Evolutionary conservation across 495 filamentous ascomycete species (phyloP), one percentile per base, ranked within the genome.

Genomic region (Hypoxylon subgilvum): DNA sequence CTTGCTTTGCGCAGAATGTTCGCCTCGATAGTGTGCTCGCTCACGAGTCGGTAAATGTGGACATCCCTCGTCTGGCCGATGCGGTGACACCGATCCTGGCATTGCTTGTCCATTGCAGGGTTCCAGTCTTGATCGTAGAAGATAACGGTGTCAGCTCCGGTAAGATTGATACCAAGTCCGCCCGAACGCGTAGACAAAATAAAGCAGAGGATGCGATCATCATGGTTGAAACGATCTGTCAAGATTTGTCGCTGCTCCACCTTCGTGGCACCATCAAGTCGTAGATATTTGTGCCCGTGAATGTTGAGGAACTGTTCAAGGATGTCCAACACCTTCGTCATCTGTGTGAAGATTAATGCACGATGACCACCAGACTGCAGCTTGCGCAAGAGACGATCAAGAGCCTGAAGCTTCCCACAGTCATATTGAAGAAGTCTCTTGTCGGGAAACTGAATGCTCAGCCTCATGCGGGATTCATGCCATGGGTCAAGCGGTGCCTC

Each of bases 111-210:
- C 95, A 99, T 99, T 8, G 95, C 95, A 0, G 95, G 95, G 63
- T 99, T 99, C 95, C 95, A 99, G 74, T 99, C 95, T 35, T 96
- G 84, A 70, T 99, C 95, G 74, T 99, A 99, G 76, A 99, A 99
- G 66, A 99, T 97, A 66, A 99, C 95, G 0, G 94, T 96, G 71
- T 97, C 94, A 18, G 95, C 95, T 25, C 94, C 95, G 0, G 94
- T 97, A 12, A 99, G 77, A 66, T 98, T 98, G 74, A 96, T 96
- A 43, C 95, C 95, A 1, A 99, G 77, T 42, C 95, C 95, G 50
- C 95, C 95, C 1, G 95, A 96, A 38, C 95, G 86, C 52, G 90
- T 95, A 1, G 91, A 96, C 9, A 97, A 83, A 69, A 99, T 99
- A 76, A 97, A 96, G 47, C 87, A 91, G 7, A 93, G 82, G 61